Conservation (phyloP, 2,329 filamentous ascomycete genomes). For the Pleochaeta shiraiana region DNA sequence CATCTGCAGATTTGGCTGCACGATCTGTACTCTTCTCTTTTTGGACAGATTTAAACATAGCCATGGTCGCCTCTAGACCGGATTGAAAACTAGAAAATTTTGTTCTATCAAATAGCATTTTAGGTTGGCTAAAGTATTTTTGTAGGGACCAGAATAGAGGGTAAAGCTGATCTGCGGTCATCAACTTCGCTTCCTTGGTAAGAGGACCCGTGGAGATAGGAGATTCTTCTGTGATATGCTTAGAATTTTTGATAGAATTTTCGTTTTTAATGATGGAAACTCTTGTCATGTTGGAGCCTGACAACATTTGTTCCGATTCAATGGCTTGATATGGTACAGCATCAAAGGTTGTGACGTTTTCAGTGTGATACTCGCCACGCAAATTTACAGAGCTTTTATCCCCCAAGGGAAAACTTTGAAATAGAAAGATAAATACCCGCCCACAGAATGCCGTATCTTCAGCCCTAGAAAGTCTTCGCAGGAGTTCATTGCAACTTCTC, state of each 20-base stretch:
- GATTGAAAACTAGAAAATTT: constrained; percentile 44
- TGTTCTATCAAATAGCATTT: constrained; percentile 49
- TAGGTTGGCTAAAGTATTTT: constrained; percentile 76
- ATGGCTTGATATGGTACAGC: constrained; percentile 23
- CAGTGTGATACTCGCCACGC: constrained; percentile 83
- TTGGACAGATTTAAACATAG: constrained; percentile 54
- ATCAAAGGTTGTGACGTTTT: constrained; percentile 81
- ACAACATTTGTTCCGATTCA: constrained; percentile 21
- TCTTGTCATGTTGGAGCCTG: constrained; percentile 38
- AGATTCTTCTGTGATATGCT: constrained; percentile 14
- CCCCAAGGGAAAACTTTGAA: constrained; percentile 89
- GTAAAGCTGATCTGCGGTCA: constrained; percentile 57
- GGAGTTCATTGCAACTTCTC: constrained; percentile 83
- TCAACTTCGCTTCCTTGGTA: constrained; percentile 24
- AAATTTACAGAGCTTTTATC: constrained; percentile 97
- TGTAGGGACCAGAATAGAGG: constrained; percentile 90
- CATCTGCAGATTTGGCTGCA: constrained; percentile 33
- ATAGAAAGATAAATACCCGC: constrained; percentile 94
- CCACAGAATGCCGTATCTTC: constrained; percentile 97
- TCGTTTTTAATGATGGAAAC: constrained; percentile 17
- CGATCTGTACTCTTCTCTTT: constrained; percentile 25
- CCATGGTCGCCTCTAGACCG: constrained; percentile 38
- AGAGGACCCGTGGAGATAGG: constrained; percentile 22
- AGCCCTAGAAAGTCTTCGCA: constrained; percentile 82
- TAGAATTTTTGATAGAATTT: constrained; percentile 5